Percentiles rank a stretch among this genome's conserved stretches.
These are phyloP conservation scores for Leptographium galeiforme DNA, from an alignment of 2,329 filamentous ascomycete genomes.

Conservation along the genomic window DNA sequence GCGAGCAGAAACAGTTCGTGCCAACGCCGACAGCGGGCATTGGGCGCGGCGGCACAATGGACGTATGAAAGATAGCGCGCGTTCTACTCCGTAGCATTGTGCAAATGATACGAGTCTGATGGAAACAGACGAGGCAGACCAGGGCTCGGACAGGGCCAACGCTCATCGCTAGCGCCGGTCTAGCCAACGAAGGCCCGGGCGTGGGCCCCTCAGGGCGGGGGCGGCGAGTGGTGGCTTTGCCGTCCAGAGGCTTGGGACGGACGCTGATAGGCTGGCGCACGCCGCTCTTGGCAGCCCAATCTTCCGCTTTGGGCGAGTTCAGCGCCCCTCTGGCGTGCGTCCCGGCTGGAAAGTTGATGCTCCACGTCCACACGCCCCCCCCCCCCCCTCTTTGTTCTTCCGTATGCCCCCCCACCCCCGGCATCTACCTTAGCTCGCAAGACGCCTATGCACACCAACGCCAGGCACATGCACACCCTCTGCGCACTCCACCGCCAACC, in stretches of 20 bases:
- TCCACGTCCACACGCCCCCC: neutral
- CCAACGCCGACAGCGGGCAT: no score
- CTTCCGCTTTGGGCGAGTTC: conserved; percentile 3
- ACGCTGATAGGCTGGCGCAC: neutral
- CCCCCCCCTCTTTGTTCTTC: neutral
- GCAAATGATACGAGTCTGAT: no score
- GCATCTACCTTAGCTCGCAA: neutral
- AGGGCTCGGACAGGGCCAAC: no score
- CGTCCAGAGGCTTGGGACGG: conserved; percentile 1
- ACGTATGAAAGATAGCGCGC: no score
- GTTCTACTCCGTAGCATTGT: no score
- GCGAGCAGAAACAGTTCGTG: no score
- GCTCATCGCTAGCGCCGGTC: no score
- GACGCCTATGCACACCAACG: neutral
- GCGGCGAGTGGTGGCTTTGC: neutral
- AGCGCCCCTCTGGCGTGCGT: conserved; percentile 3
- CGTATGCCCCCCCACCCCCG: neutral
- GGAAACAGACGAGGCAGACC: no score
- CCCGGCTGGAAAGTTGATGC: neutral
- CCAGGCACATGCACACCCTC: neutral
- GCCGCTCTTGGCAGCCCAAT: neutral
- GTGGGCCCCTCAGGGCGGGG: no score
- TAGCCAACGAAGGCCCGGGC: no score
- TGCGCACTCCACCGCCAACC: neutral
- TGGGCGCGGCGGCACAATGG: no score